Conservation (phyloP, 176 grass and related monocot genomes). For the Themeda triandra region DNA sequence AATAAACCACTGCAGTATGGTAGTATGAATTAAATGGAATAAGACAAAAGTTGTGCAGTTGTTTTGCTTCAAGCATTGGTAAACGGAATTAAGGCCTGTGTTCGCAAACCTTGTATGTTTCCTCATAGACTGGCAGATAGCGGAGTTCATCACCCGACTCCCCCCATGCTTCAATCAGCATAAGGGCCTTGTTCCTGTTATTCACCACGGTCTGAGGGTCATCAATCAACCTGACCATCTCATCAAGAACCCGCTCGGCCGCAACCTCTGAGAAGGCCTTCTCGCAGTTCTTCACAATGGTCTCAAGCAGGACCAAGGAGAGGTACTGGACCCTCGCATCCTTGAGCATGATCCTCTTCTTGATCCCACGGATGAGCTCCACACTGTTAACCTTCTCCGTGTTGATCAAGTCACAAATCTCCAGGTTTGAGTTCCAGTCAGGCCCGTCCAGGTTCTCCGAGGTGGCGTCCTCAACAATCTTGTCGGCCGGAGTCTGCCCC, state of each 20-base stretch:
- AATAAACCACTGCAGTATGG: background rate
- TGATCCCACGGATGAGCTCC: constrained; percentile 78
- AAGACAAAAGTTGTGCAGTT: background rate
- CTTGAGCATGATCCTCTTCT: constrained; percentile 91
- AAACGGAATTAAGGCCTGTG: background rate
- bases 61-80: background rate
- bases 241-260: constrained; percentile 81
- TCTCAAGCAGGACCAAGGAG: constrained; percentile 79
- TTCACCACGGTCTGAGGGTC: constrained; percentile 89
- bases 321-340: constrained; percentile 77
- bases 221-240: constrained; percentile 92
- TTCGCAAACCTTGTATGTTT: constrained; percentile 84
- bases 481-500: constrained; percentile 68
- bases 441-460: constrained; percentile 71
- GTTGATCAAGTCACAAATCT: constrained; percentile 85
- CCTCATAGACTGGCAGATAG: constrained; percentile 87
- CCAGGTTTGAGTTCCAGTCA: constrained; percentile 75
- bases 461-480: constrained; percentile 87
- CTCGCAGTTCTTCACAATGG: constrained; percentile 91
- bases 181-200: constrained; percentile 75
- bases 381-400: constrained; percentile 65
- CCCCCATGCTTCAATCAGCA: constrained; percentile 83
- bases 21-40: background rate
- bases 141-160: constrained; percentile 82
- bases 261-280: constrained; percentile 92